phyloP scores from a whole-genome alignment of 208 protist species.

The Crithidia mellificae region DNA sequence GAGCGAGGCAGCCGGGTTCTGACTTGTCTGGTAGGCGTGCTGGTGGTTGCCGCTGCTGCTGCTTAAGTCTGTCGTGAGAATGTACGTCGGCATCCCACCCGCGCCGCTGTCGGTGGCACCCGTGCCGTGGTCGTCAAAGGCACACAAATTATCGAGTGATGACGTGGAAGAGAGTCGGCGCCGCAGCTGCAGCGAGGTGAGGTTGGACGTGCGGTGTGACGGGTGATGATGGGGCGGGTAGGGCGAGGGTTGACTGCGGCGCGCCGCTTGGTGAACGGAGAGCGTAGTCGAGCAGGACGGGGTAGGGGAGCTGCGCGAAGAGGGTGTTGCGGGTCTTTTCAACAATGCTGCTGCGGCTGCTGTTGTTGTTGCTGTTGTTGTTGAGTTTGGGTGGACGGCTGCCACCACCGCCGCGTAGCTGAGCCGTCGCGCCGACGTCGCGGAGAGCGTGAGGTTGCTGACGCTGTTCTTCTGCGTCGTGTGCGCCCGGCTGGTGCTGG shows the following conservation, averaged over 20 bases:
- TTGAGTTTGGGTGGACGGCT: no score
- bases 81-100: background rate
- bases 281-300: background rate
- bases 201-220: background rate
- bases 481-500: background rate
- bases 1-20: background rate
- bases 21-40: no score
- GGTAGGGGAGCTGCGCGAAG: background rate
- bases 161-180: background rate
- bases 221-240: no score
- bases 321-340: background rate
- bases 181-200: slow-evolving; percentile 2
- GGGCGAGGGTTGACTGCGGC: background rate
- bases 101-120: background rate
- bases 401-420: slow-evolving; percentile 11
- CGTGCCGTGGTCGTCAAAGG: background rate
- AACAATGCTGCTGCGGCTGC: no score
- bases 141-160: slow-evolving; percentile 1
- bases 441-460: background rate
- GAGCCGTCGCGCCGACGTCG: background rate
- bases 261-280: background rate
- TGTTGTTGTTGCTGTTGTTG: no score
- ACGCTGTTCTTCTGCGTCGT: background rate
- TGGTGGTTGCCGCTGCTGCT: background rate
- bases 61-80: background rate